phyloP scores from a whole-genome alignment of 768 basidiomycete genomes.

The Cystofilobasidium bisporidii region DNA sequence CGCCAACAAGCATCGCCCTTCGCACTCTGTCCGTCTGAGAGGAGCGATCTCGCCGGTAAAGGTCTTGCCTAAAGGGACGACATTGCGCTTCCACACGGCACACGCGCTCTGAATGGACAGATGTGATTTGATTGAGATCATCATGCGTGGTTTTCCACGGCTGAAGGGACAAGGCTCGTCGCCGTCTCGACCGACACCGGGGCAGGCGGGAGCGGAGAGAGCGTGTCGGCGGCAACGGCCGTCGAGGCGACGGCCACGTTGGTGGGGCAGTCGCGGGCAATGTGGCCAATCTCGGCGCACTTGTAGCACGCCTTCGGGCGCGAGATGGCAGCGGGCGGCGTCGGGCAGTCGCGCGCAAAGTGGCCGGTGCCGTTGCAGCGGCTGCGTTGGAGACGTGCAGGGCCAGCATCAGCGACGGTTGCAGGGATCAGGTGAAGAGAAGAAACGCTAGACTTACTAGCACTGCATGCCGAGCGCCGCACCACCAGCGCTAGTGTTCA shows the following conservation, averaged over 20 bases:
- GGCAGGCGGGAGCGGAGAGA: too few relatives aligned
- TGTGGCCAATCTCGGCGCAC: conserved; percentile 17
- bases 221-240: background rate
- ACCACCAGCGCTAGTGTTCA: background rate
- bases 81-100: too few relatives aligned
- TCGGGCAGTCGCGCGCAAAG: conserved; percentile 27
- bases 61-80: too few relatives aligned
- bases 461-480: conserved; percentile 18
- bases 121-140: too few relatives aligned
- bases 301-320: conserved; percentile 21
- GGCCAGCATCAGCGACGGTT: too few relatives aligned
- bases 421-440: too few relatives aligned
- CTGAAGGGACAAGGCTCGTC: conserved; percentile 8
- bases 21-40: too few relatives aligned
- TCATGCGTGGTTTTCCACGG: conserved; percentile 7
- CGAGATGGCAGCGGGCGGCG: background rate
- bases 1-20: too few relatives aligned
- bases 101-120: too few relatives aligned
- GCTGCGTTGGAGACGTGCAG: background rate
- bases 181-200: background rate
- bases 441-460: background rate
- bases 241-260: background rate
- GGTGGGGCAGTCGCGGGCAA: conserved; percentile 27
- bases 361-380: conserved; percentile 21
- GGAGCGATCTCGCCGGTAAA: too few relatives aligned